These are phyloP conservation scores for Tylopilus vinaceipallidus DNA, from an alignment of 768 basidiomycete species.

Conservation along the genomic window DNA sequence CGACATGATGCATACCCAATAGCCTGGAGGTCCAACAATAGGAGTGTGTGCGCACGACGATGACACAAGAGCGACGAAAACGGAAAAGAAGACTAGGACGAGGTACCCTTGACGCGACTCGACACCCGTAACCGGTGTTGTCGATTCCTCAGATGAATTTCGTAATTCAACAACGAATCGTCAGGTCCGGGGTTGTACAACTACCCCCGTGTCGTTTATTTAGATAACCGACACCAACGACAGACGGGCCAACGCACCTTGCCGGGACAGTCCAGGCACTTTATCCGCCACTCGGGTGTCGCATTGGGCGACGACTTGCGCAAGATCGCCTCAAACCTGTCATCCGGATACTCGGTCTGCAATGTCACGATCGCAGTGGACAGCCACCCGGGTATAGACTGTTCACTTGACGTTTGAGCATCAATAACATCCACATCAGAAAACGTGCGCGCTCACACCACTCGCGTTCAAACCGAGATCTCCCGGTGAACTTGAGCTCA, in stretches of 20 bases:
- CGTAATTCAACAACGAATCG: slow-evolving; percentile 85
- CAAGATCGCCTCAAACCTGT: slow-evolving; percentile 76
- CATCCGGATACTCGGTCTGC: slow-evolving; percentile 73
- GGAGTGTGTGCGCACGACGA: not conserved
- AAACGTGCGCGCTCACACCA: slow-evolving; percentile 21
- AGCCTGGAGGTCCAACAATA: slow-evolving; percentile 11
- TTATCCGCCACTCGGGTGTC: slow-evolving; percentile 86
- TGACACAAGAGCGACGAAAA: not conserved
- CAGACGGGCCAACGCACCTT: slow-evolving; percentile 51
- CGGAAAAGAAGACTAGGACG: slow-evolving; percentile 21
- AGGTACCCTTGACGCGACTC: slow-evolving; percentile 39
- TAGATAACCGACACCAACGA: not conserved
- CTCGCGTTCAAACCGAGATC: slow-evolving; percentile 10
- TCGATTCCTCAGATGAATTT: slow-evolving; percentile 88
- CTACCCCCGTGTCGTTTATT: slow-evolving; percentile 37
- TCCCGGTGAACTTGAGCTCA: slow-evolving; percentile 20
- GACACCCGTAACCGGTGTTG: slow-evolving; percentile 75
- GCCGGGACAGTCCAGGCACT: slow-evolving; percentile 89
- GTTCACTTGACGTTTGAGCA: slow-evolving; percentile 34
- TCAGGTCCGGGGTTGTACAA: slow-evolving; percentile 89
- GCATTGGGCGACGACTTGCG: slow-evolving; percentile 53
- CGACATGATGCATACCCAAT: slow-evolving; percentile 3
- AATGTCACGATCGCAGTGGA: slow-evolving; percentile 62
- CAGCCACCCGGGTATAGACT: slow-evolving; percentile 67
- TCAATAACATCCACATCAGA: slow-evolving; percentile 29